Percentiles rank a stretch among this genome's conserved stretches.
Evolutionary conservation across 805 yeast species (phyloP).

Genomic region (Grigorovia humatica): DNA sequence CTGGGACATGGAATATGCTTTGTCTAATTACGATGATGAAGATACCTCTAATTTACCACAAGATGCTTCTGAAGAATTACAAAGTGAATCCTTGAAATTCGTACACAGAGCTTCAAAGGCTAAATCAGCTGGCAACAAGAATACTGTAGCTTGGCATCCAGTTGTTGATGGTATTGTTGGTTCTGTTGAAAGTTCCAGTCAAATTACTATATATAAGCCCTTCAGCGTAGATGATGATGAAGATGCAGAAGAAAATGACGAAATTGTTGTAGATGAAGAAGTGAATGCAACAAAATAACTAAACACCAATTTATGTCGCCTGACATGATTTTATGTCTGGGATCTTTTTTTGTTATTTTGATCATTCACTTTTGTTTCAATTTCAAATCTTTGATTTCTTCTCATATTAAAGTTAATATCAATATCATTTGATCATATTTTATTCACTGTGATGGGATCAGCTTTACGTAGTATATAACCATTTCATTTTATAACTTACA

Average conservation of each 20-base stretch:
- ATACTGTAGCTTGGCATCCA: constrained; percentile 27
- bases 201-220: constrained; percentile 25
- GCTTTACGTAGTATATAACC: no score
- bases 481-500: no score
- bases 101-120: constrained; percentile 24
- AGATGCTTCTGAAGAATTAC: constrained; percentile 15
- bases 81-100: constrained; percentile 23
- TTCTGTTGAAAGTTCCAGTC: constrained; percentile 25
- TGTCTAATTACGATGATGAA: constrained; percentile 37
- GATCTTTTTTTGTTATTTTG: neutral
- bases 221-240: constrained; percentile 7
- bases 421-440: no score
- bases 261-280: neutral
- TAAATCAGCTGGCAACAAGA: constrained; percentile 9
- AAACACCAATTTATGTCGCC: neutral
- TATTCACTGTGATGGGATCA: no score
- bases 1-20: constrained; percentile 30
- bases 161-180: constrained; percentile 23
- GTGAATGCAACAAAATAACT: neutral
- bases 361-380: no score
- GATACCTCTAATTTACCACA: constrained; percentile 16
- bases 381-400: no score
- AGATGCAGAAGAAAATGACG: neutral
- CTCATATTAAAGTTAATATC: no score
- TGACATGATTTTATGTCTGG: neutral